Evolutionary conservation across 2,329 filamentous ascomycete genomes (phyloP), one percentile per base, ranked within the genome.

Genomic region (Emericellopsis cladophorae): DNA sequence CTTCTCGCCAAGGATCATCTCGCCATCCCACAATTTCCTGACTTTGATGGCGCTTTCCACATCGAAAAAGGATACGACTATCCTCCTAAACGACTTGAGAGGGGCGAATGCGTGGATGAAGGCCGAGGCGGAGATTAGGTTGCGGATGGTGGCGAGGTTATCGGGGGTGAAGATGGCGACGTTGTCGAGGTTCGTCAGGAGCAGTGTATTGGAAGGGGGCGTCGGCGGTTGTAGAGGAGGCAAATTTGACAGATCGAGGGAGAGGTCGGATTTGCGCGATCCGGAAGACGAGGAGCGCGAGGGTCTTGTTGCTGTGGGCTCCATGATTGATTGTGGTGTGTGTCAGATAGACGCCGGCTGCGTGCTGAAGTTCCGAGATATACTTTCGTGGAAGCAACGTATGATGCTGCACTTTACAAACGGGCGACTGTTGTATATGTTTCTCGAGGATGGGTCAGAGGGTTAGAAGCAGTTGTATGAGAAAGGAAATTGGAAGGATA

Each of bases 61-160:
- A 45, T 78, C 76, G 60, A 73, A 80, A 68, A 92, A 90, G 49
- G 83, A 86, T 45, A 84, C 76, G 50, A 90, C 71, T 53, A 92
- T 87, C 57, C 85, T 81, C 48, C 81, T 76, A 70, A 92, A 87
- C 7, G 82, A 88, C 58, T 85, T 86, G 46, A 92, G 74, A 0
- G 85, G 85, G 10, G 82, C 76, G 72, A 84, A 92, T 44, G 81
- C 78, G 62, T 86, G 80, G 48, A 90, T 77, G 39, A 77, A 70
- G 3, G 82, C 81, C n/a, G 79, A 76, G 39, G 73, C 60, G 53
- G 74, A 66, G 58, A 92, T 79, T 44, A 86, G 76, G 41, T 79
- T 71, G 55, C 79, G 80, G 52, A 90, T 84, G 45, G 74, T 77
- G 51, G 82, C 74, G 44, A 90, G 71, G 61, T 86, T 87, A 46